A percentile compares a stretch with the other conserved stretches of the same genome.
These are phyloP conservation scores for Phytophthora parvispora DNA, from an alignment of 352 stramenopile genomes.

Conservation along the genomic window DNA sequence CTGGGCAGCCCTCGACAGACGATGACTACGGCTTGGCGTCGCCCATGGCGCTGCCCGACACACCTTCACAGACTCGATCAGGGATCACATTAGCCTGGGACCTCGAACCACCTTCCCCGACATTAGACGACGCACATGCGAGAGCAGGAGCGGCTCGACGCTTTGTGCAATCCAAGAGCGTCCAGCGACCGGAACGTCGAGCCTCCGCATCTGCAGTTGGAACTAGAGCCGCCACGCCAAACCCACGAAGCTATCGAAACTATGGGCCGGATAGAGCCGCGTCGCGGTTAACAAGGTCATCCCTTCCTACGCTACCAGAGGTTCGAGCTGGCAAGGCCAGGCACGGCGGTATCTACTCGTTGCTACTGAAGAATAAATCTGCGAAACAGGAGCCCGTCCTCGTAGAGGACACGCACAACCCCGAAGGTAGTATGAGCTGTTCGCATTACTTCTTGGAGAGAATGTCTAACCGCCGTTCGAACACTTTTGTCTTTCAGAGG, in stretches of 20 bases:
- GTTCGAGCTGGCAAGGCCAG: conserved; percentile 66
- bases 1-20: conserved; percentile 37
- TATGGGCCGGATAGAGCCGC: conserved; percentile 19
- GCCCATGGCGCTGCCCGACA: conserved; percentile 64
- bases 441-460: not conserved
- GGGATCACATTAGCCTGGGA: conserved; percentile 33
- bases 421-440: conserved; percentile 16
- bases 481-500: conserved; percentile 5
- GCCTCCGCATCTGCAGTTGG: conserved; percentile 5
- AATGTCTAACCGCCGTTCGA: not conserved
- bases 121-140: conserved; percentile 10
- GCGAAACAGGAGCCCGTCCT: conserved; percentile 62
- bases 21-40: conserved; percentile 79
- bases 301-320: conserved; percentile 32
- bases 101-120: conserved; percentile 27
- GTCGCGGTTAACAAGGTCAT: conserved; percentile 20
- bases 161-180: conserved; percentile 26
- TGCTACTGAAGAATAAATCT: conserved; percentile 73
- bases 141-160: conserved; percentile 17
- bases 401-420: conserved; percentile 54
- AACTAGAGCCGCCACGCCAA: conserved; percentile 30
- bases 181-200: conserved; percentile 30
- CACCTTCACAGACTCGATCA: conserved; percentile 29
- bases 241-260: conserved; percentile 24
- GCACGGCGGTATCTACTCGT: conserved; percentile 83